Evolutionary conservation across 352 stramenopile species (phyloP).

Genomic region (Phytophthora sp.): DNA sequence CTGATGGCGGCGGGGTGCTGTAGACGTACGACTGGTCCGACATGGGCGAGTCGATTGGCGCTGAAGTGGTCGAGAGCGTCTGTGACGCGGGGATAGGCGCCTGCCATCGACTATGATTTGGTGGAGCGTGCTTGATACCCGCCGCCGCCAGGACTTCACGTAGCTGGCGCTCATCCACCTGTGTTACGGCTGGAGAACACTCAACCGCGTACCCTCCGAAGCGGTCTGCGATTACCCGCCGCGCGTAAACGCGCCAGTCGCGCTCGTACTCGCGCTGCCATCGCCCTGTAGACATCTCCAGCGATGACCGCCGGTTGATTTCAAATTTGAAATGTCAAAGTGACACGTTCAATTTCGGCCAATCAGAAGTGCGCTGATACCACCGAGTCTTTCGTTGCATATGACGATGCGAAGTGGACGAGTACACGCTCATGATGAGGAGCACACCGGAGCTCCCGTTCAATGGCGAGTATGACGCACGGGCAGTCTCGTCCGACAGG

Average conservation of each 20-base stretch:
- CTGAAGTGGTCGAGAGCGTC: constrained; percentile 10
- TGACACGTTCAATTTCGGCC: constrained; percentile 15
- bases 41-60: constrained; percentile 23
- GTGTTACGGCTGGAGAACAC: constrained; percentile 29
- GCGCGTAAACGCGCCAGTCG: constrained; percentile 57
- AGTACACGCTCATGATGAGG: constrained; percentile 37
- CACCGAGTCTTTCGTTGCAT: background rate
- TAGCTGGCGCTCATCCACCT: constrained; percentile 47
- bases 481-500: background rate
- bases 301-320: constrained; percentile 15
- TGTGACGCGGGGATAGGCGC: constrained; percentile 31
- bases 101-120: constrained; percentile 41
- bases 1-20: constrained; percentile 45
- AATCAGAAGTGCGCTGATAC: constrained; percentile 12
- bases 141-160: constrained; percentile 40
- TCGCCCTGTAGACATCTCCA: constrained; percentile 17
- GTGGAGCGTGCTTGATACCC: constrained; percentile 39
- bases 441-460: constrained; percentile 10
- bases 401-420: constrained; percentile 31
- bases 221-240: constrained; percentile 35
- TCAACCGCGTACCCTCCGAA: constrained; percentile 45
- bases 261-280: constrained; percentile 76
- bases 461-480: background rate
- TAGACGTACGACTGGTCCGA: constrained; percentile 75
- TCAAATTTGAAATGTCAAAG: constrained; percentile 37